Base-by-base conservation (phyloP, 148 eudicot species). In the Vaccinium vitisidaea region DNA sequence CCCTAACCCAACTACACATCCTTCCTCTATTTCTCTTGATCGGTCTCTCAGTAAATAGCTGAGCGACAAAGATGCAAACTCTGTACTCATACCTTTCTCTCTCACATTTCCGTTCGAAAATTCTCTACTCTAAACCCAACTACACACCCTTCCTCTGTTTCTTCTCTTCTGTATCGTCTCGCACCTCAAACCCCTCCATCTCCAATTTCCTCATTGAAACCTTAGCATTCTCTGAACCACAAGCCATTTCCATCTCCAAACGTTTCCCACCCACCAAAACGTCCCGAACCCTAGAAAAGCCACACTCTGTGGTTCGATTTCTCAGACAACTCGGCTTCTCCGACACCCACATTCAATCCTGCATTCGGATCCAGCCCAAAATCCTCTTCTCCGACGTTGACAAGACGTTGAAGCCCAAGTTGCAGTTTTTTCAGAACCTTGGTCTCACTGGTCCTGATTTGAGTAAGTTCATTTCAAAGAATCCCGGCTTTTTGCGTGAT, bases 401-500 rank as follows among this genome's bases (percentile, higher is more conserved):
- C 32, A 83, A 56, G 69, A 75, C 19, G 1, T 79, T 83, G 70
- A 83, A 56, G 52, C 85, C 85, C 12, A 83, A 83, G 80, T 73
- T 83, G 13, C 43, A 55, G 18, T 83, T 73, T 39, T 75, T 83
- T 13, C 85, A 54, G 25, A 39, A 56, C 7, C 70, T 75, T 69
- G 85, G 85, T n/a, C 55, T 83, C 55, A 3, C 71, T 56, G 85
- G 79, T 83, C 15, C 54, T 21, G 70, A 39, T 71, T 36, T 83
- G 53, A 43, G 80, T 83, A 25, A 74, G 53, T 18, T 83, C 85
- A 75, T 83, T 39, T 53, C 80, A 6, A 83, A 1, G 19, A 3
- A 18, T 13, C 0, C 16, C 75, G n/a, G 10, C 36, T 32, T 50
- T 46, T 15, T 18, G 15, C 13, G 0, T 0, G 46, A 43, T 0